Base-by-base conservation (phyloP, 352 stramenopile species). In the Pythium coloratum region DNA sequence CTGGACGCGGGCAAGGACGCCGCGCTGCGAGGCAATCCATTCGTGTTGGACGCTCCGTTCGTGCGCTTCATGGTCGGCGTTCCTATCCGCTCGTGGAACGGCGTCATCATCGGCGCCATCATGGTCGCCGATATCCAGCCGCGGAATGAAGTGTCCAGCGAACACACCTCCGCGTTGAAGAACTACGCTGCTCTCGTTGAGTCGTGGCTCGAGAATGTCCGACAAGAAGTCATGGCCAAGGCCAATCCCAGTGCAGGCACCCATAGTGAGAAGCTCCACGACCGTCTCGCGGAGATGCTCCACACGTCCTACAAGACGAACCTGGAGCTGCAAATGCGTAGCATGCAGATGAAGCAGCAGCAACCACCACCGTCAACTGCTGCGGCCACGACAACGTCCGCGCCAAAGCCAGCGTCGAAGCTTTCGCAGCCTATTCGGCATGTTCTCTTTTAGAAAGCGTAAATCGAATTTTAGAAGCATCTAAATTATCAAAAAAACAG, bases 21-120 rank as follows among this genome's bases (percentile, higher is more conserved):
- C 24, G 62, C 65, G 42, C 59, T 91, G 55, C 62, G 72, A 14
- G 67, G 71, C 56, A 88, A 88, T 73, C 73, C 80, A 66, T 89
- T 89, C 56, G 80, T 89, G 46, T 69, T 71, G 5, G 76, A 87
- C 59, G 58, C 76, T 6, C 82, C 82, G 20, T 76, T 76, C 24
- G 47, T 88, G 53, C 80, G 78, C 6, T 91, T 89, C 47, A 57
- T 89, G 18, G 76, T 87, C 56, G 82, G 76, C 8, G 67, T 89
- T 4, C 82, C 82, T 24, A 78, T 89, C 65, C 69, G 70, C 1
- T 55, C 64, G 24, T 75, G 70, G 38, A 80, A 88, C 62, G 82
- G 82, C 26, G 70, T 82, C 6, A 70, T 87, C 42, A 69, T 91
- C 8, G 82, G 82, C 9, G 82, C 80, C 0, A 69, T 91, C 9